Evolutionary conservation across 2,329 filamentous ascomycete species (phyloP), one percentile per base, ranked within the genome.

Genomic region (Cytospora paraplurivora): DNA sequence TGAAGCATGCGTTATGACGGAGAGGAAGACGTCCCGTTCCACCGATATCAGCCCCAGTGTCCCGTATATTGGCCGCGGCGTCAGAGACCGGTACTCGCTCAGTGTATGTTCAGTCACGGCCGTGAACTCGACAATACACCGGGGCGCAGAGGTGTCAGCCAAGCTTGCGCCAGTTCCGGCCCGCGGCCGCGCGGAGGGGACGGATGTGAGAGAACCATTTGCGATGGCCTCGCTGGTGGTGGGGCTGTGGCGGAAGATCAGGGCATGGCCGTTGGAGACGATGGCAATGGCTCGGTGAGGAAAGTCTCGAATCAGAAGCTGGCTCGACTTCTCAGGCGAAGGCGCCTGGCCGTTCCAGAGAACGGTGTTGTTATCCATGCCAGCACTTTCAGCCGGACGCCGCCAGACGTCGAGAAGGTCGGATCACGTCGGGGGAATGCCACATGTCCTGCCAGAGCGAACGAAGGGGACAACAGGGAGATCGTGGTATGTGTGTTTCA

Each of bases 71-170:
- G 88, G 88, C 54, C 91, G 82, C 19, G 88, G 85, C 35, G 87
- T 91, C 64, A 97, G 79, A 13, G 88, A 83, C 51, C 91, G 87
- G 76, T 94, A 97, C 67, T 92, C 89, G 70, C 81, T 84, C 65
- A 96, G 80, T 67, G 95, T 84, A 62, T 87, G 80, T 53, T 85
- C 81, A 41, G 86, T 82, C 47, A 85, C 76, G 11, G 85, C 81
- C 13, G 87, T 81, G 74, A 97, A 97, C 75, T 97, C 92, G 68
- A 97, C 93, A 82, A 96, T 93, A 80, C 93, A 97, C 69, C 84
- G 84, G 76, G 87, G 76, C 70, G 84, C 69, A 73, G 76, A 67
- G 73, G 78, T 68, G 60, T 83, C 79, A 68, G 73, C 74, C 68
- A 72, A 73, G 68, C 73, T 75, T 68, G 73, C 74, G 63, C 72